These are phyloP conservation scores for Fraxinus quadrangulata DNA, from an alignment of 257 asterid species.

Conservation along the genomic window DNA sequence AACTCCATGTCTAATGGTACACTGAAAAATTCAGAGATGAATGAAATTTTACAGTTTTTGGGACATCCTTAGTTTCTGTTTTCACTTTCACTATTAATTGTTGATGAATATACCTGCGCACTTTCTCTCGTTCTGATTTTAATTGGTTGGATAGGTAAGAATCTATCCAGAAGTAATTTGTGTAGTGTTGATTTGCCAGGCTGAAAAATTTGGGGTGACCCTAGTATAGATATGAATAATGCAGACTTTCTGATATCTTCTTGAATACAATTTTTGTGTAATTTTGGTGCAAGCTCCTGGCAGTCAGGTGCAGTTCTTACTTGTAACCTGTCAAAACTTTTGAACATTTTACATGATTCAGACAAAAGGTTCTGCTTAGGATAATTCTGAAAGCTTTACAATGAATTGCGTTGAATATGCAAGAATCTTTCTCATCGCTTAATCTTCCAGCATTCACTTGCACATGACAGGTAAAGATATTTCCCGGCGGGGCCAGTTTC, in stretches of 20 bases:
- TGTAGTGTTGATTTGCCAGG: constrained; percentile 18
- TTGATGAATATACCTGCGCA: constrained; percentile 11
- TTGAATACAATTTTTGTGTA: no score
- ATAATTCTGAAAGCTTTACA: background rate
- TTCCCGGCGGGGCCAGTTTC: background rate
- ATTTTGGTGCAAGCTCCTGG: background rate
- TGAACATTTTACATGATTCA: constrained; percentile 8
- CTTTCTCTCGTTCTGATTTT: background rate
- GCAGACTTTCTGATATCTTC: constrained; percentile 4
- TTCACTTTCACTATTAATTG: constrained; percentile 23
- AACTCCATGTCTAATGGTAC: constrained; percentile 2
- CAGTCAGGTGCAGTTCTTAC: background rate
- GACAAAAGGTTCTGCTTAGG: background rate
- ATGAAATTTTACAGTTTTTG: constrained; percentile 26
- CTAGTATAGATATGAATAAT: constrained; percentile 12
- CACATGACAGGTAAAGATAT: background rate
- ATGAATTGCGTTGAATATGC: constrained; percentile 1
- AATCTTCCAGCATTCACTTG: background rate
- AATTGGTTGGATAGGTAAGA: constrained; percentile 25
- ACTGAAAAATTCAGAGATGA: constrained; percentile 7
- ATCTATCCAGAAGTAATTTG: constrained; percentile 21
- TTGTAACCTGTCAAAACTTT: background rate
- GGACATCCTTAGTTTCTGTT: constrained; percentile 21
- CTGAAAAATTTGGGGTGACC: constrained; percentile 16
- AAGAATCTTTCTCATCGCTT: constrained; percentile 3